Conservation (phyloP, 495 filamentous ascomycete genomes). For the Aspergillus ostianus region DNA sequence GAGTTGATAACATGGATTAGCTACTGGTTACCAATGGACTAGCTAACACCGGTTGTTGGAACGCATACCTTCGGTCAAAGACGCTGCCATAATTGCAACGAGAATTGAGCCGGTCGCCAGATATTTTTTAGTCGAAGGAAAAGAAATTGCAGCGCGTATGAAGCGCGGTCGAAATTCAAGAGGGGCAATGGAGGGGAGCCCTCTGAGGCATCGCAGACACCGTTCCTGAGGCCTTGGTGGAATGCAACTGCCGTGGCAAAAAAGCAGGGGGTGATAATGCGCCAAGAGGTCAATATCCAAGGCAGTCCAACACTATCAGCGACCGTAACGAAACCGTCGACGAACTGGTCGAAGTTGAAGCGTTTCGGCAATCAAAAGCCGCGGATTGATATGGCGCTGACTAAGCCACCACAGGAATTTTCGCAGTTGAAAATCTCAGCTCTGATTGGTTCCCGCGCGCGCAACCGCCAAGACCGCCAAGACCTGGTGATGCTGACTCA, state of each 20-base stretch:
- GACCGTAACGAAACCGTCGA: not conserved
- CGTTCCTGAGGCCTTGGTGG: not conserved
- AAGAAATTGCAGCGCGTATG: slow-evolving; percentile 1
- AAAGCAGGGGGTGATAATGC: not conserved
- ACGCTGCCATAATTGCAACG: not conserved
- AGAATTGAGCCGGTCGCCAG: not conserved
- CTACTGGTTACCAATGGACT: too few species aligned
- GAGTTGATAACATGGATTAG: not conserved
- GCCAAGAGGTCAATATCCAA: not conserved
- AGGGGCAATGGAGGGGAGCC: slow-evolving; percentile 7
- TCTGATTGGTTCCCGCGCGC: not conserved
- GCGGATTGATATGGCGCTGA: not conserved
- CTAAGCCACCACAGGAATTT: too few species aligned
- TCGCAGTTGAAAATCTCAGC: not conserved
- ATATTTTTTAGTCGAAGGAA: not conserved
- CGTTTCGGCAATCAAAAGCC: not conserved
- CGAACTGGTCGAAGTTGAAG: not conserved
- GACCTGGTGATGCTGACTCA: not conserved
- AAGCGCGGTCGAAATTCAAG: slow-evolving; percentile 1
- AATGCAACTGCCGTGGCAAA: not conserved
- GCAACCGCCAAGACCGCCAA: too few species aligned
- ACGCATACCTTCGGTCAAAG: slow-evolving; percentile 9
- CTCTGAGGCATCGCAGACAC: slow-evolving; percentile 11
- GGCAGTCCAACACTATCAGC: not conserved
- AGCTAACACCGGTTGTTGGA: not conserved